Base-by-base conservation (phyloP, 371 early-diverging fungal species). In the Mucor indicus region DNA sequence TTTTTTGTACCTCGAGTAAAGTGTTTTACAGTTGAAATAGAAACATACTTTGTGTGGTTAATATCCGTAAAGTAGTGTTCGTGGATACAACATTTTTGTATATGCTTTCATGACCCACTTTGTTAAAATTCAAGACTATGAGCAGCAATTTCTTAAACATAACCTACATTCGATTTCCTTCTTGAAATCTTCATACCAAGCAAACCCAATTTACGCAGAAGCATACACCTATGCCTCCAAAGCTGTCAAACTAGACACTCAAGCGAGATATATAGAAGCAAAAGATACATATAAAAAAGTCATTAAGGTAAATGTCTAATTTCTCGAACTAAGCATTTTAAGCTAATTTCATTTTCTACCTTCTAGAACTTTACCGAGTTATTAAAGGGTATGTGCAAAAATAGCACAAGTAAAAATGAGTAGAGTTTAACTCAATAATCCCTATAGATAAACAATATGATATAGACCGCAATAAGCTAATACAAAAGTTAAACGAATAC, bases 211-310 rank as follows among this genome's bases (percentile, higher is more conserved):
- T 12, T 81, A 81, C 44, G 29, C 55, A 10, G 73, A 72, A 38
- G 77, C 81, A 7, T 81, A 75, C 43, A 46, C 46, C 1, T 44
- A 60, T 10, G 80, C 83, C 8, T 59, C 70, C 13, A 57, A 65
- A 12, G 83, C 83, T 37, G 75, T 82, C 43, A 61, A 69, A 41
- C 59, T 66, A 35, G 83, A 82, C 56, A 46, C 47, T 1, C 53
- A 52, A 29, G 79, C 78, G 3, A 64, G 63, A 40, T 74, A 65
- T 45, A 60, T 53, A 22, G 60, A 74, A 36, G 83, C 83, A 7
- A 55, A 57, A 15, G 46, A 72, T 6, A 63, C 67, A 9, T 82
- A 82, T 39, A 57, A 59, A 39, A 63, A 57, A 40, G 72, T 75
- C 16, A 75, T 72, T 38, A 59, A 77, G 67, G 83, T 80, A 71